Evolutionary conservation across 1,284 basidiomycete genomes (phyloP).

Genomic region (Naganishia cerealis): DNA sequence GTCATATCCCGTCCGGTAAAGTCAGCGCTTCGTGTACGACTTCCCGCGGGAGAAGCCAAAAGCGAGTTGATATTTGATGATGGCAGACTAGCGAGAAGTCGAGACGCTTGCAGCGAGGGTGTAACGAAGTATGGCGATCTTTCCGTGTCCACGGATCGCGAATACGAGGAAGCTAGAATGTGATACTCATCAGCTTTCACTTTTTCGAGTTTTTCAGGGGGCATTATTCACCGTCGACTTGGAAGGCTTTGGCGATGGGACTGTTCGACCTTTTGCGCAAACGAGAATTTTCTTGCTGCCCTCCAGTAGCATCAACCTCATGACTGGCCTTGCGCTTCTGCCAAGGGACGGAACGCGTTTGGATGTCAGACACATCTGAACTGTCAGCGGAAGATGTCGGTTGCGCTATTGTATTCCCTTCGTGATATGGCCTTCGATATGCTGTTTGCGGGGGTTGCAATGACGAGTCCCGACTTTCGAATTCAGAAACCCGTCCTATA

Average conservation of each 20-base stretch:
- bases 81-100: neutral
- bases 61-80: slow-evolving; percentile 9
- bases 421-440: neutral
- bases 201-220: neutral
- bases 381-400: neutral
- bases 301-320: neutral
- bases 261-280: neutral
- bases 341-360: neutral
- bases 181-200: neutral
- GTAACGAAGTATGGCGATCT: slow-evolving; percentile 11
- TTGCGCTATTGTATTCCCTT: neutral
- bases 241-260: neutral
- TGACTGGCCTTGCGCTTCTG: slow-evolving; percentile 13
- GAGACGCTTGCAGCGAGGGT: slow-evolving; percentile 7
- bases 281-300: neutral
- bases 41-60: slow-evolving; percentile 4
- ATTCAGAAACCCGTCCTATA: slow-evolving; percentile 1
- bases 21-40: slow-evolving; percentile 1
- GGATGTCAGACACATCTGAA: slow-evolving; percentile 1
- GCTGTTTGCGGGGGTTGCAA: neutral
- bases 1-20: neutral
- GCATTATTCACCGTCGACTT: neutral
- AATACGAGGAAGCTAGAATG: neutral
- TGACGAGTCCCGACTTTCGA: slow-evolving; percentile 6
- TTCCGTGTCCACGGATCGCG: neutral